Base-by-base conservation (phyloP, 306 rosid species). In the Malus sylvestris region DNA sequence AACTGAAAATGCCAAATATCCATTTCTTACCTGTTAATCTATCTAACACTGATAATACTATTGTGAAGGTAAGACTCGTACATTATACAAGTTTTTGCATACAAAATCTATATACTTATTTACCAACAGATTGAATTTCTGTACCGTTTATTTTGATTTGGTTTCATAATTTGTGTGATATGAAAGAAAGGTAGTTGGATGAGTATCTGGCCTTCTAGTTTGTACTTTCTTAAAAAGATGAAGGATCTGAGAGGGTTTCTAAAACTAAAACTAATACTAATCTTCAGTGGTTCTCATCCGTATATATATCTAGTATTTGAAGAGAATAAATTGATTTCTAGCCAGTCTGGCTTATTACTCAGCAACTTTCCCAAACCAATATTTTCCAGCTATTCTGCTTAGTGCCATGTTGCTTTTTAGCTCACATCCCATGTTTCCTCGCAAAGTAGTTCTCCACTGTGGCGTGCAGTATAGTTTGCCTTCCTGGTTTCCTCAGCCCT, bases 1-100 rank as follows among this genome's bases (percentile, higher is more conserved):
- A 85, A 77, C 88, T 95, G 74, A 92, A 90, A 84, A 90, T 95
- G 99, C 99, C 99, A 73, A 95, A 95, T 79, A 80, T 95, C 79
- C 99, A 95, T 82, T 95, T 95, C 90, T 76, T 95, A 67, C 97
- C 99, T 22, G 92, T 89, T 86, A 95, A 89, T 76, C 69, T 95
- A 66, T 87, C 95, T 66, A 89, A 80, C 85, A 89, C 88, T 88
- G 86, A 88, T 19, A 81, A 81, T 79, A 78, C 68, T 40, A 78
- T 95, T 77, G 97, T 95, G 70, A 95, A 95, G 99, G 99, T 92
- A 86, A 33, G 79, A 51, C 68, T 59, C 58, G 55, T 71, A 64
- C 60, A 78, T 77, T 58, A 35, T 27, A 23, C 14, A 44, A 71
- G 22, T 35, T 55, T 33, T 23, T n/a, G 68, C 20, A 44, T 22